phyloP scores from a whole-genome alignment of 345 rosid species.

The Moringa oleifera region DNA sequence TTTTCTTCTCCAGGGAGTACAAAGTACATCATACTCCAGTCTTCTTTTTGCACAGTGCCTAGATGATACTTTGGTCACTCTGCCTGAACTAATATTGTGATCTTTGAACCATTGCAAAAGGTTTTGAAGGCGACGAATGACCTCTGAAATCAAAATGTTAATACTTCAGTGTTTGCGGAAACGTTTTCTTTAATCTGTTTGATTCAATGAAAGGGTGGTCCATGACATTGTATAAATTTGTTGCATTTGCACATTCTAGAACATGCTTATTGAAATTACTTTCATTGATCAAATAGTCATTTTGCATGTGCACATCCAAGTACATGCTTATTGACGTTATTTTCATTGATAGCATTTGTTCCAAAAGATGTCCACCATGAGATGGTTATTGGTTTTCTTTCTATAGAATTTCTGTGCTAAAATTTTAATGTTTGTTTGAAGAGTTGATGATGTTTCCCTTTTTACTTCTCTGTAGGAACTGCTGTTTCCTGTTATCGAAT shows the following conservation, averaged over 20 bases:
- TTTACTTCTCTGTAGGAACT: slow-evolving; percentile 52
- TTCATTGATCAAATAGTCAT: no score
- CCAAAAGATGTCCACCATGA: background rate
- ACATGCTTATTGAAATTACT: no score
- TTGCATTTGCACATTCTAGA: no score
- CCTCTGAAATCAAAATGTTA: background rate
- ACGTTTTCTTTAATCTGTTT: no score
- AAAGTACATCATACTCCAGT: background rate
- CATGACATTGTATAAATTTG: no score
- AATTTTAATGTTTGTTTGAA: background rate
- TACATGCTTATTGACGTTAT: no score
- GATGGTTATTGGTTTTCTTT: background rate
- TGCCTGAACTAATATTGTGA: background rate
- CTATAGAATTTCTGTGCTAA: background rate
- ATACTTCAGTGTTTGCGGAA: no score
- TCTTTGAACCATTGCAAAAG: slow-evolving; percentile 1
- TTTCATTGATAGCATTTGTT: background rate
- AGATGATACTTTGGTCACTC: slow-evolving; percentile 1
- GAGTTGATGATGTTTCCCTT: background rate
- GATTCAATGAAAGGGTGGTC: no score
- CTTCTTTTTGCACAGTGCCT: background rate
- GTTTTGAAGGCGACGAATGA: background rate
- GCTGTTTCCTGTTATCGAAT: slow-evolving; percentile 54
- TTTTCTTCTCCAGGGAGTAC: background rate
- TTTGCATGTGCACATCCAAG: background rate